These are phyloP conservation scores for Diaporthe eres DNA, from an alignment of 2,329 filamentous ascomycete species.

Conservation along the genomic window DNA sequence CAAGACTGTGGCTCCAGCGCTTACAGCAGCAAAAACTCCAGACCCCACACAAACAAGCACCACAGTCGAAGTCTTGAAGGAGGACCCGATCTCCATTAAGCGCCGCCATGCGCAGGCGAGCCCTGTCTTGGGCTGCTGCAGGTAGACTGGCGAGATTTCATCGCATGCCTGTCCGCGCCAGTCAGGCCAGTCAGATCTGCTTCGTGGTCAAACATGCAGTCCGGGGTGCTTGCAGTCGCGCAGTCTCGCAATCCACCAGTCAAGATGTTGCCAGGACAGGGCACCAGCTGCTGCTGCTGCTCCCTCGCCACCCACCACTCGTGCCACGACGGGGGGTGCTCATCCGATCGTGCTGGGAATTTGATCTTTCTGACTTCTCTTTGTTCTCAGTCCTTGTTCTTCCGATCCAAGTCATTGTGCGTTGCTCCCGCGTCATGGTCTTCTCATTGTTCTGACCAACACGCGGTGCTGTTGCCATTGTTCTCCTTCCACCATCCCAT, in stretches of 20 bases:
- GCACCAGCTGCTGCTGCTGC: neutral
- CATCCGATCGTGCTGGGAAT: neutral
- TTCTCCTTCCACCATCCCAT: conserved; percentile 10
- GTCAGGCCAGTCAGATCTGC: conserved; percentile 38
- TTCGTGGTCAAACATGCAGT: conserved; percentile 35
- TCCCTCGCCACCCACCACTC: neutral
- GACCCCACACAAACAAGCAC: neutral
- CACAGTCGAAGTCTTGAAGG: conserved; percentile 5
- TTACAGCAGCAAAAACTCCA: conserved; percentile 18
- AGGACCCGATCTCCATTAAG: conserved; percentile 28
- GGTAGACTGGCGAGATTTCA: conserved; percentile 40
- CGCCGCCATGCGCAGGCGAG: conserved; percentile 36
- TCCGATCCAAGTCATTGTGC: conserved; percentile 6
- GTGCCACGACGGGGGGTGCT: neutral
- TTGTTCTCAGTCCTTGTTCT: conserved; percentile 33
- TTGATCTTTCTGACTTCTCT: conserved; percentile 5
- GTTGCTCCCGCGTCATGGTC: conserved; percentile 21
- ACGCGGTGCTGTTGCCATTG: conserved; percentile 34
- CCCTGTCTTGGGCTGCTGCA: conserved; percentile 25
- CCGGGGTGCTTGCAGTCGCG: conserved; percentile 5
- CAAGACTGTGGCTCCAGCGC: conserved; percentile 10
- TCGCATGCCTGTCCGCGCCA: conserved; percentile 39
- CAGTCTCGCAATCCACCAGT: conserved; percentile 10
- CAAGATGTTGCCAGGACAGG: neutral
- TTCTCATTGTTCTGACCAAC: conserved; percentile 36